phyloP scores from a whole-genome alignment of 108 stramenopile species.

The Parmales sp. region DNA sequence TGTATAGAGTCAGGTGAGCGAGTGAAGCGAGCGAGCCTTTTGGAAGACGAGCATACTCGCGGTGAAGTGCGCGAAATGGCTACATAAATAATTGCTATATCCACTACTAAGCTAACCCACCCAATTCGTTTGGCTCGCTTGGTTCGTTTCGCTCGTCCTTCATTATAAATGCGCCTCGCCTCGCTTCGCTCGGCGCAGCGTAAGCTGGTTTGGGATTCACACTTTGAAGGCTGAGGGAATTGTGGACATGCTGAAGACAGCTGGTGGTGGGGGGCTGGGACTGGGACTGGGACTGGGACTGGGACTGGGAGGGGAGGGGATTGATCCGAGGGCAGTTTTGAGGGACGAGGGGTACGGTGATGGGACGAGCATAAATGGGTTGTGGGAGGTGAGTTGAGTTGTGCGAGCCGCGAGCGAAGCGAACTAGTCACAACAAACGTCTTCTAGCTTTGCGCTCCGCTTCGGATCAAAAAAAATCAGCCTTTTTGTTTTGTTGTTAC shows the following conservation, averaged over 20 bases:
- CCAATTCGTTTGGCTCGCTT: too few relatives aligned
- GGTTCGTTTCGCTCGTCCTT: too few relatives aligned
- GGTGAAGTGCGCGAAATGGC: background rate
- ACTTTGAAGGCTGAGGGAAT: background rate
- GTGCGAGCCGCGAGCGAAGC: too few relatives aligned
- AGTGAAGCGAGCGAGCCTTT: too few relatives aligned
- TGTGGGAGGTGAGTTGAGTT: constrained; percentile 1
- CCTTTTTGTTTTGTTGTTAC: background rate
- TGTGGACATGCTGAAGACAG: background rate
- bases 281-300: background rate
- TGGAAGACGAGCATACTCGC: background rate
- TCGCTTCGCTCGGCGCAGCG: background rate
- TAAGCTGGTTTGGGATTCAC: background rate
- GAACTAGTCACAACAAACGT: too few relatives aligned
- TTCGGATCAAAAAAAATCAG: background rate
- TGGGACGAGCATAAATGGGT: background rate
- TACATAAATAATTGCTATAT: background rate
- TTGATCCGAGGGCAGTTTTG: background rate
- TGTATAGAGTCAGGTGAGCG: too few relatives aligned
- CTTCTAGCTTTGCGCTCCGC: too few relatives aligned
- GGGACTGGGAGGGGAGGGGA: background rate
- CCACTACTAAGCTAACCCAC: background rate
- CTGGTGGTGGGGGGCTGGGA: background rate
- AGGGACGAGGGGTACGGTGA: background rate
- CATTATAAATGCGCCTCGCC: background rate